Conservation (phyloP, 768 basidiomycete genomes). For the Nidularia sp. region DNA sequence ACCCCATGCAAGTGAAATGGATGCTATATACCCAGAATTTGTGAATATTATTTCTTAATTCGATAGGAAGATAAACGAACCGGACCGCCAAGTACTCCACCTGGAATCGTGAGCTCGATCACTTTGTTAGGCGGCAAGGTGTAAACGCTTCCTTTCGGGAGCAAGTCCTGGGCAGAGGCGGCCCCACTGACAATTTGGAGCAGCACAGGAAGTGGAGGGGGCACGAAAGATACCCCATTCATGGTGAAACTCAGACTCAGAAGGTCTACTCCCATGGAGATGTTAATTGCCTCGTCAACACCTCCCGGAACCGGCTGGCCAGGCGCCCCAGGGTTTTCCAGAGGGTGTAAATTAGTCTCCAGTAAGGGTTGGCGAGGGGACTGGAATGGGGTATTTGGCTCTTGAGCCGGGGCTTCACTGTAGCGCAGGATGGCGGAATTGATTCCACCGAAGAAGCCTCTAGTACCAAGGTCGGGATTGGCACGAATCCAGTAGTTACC, state of each 20-base stretch:
- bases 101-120: constrained; percentile 43
- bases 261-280: constrained; percentile 21
- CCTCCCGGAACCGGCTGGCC: constrained; percentile 26
- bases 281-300: constrained; percentile 34
- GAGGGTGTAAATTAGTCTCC: constrained; percentile 36
- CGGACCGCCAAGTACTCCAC: constrained; percentile 25
- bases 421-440: constrained; percentile 40
- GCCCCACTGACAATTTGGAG: constrained; percentile 47
- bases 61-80: constrained; percentile 9
- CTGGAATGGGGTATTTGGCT: constrained; percentile 35
- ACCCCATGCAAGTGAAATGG: constrained; percentile 39
- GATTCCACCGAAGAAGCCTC: constrained; percentile 20
- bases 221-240: constrained; percentile 23
- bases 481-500: constrained; percentile 41
- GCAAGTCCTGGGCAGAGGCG: constrained; percentile 29
- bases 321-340: constrained; percentile 20
- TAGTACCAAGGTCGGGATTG: constrained; percentile 12
- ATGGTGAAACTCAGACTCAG: constrained; percentile 13
- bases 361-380: constrained; percentile 19
- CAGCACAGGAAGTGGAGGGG: constrained; percentile 40
- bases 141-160: constrained; percentile 36
- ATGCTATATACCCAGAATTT: constrained; percentile 23
- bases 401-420: constrained; percentile 28
- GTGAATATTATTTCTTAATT: constrained; percentile 18
- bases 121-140: constrained; percentile 37